A percentile compares a stretch with the other conserved stretches of the same genome.
phyloP scores from a whole-genome alignment of 495 filamentous ascomycete species.

The Annulohypoxylon nitens region DNA sequence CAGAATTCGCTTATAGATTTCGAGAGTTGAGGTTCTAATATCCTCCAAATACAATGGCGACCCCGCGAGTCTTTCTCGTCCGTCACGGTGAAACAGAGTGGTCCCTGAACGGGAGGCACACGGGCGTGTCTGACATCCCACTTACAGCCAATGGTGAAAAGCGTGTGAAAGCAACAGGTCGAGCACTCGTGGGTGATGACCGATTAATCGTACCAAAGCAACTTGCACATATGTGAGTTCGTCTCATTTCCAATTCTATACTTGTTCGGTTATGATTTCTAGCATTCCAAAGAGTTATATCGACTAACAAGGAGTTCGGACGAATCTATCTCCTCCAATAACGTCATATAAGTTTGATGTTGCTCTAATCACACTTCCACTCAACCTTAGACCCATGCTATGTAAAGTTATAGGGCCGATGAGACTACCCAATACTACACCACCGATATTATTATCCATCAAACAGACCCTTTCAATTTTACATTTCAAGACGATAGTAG shows the following conservation, averaged over 20 bases:
- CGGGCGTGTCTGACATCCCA: slow-evolving; percentile 85
- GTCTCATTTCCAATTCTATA: background rate
- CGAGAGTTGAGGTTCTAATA: background rate
- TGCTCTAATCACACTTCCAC: background rate
- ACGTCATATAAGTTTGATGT: background rate
- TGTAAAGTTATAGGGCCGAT: background rate
- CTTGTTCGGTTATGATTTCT: background rate
- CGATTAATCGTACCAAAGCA: slow-evolving; percentile 87
- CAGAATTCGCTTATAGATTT: background rate
- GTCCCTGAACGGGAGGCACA: slow-evolving; percentile 94
- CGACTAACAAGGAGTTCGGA: background rate
- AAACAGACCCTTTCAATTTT: background rate
- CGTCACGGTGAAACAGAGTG: slow-evolving; percentile 97
- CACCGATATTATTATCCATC: background rate
- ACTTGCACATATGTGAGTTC: slow-evolving; percentile 76
- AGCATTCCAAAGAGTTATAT: background rate
- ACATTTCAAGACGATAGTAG: background rate
- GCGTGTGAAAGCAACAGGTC: slow-evolving; percentile 82
- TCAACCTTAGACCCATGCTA: background rate
- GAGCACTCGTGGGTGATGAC: slow-evolving; percentile 85
- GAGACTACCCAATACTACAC: background rate
- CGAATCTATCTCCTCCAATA: background rate
- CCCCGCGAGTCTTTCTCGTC: slow-evolving; percentile 90
- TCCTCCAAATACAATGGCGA: slow-evolving; percentile 54
- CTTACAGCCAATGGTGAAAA: slow-evolving; percentile 90